Evolutionary conservation across 164 flowering plant genomes (phyloP).

Genomic region (Tetracentron sinense): DNA sequence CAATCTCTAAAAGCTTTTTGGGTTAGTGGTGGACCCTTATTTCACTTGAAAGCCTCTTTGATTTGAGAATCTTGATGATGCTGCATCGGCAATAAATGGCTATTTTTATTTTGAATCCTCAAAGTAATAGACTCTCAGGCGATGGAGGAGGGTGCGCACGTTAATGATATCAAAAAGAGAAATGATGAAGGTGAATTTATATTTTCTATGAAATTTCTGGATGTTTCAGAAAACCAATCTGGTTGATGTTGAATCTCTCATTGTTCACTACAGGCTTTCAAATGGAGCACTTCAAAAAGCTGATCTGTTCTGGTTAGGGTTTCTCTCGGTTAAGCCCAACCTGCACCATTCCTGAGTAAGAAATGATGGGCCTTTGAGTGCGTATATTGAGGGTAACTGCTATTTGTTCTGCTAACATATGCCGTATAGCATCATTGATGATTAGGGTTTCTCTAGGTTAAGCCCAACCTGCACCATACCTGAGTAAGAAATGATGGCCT

Average conservation of each 20-base stretch:
- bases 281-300: no score
- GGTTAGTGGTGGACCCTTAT: slow-evolving; percentile 16
- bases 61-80: slow-evolving; percentile 64
- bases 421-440: neutral
- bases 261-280: no score
- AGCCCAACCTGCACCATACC: neutral
- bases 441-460: neutral
- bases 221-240: neutral
- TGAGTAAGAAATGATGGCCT: slow-evolving; percentile 11
- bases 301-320: no score
- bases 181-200: neutral
- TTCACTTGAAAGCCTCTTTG: slow-evolving; percentile 13
- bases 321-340: neutral
- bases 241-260: neutral
- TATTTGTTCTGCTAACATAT: neutral
- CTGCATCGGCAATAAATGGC: slow-evolving; percentile 57
- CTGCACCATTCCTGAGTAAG: neutral
- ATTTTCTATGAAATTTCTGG: neutral
- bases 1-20: slow-evolving; percentile 24
- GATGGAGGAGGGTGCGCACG: neutral
- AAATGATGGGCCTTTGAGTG: slow-evolving; percentile 13
- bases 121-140: neutral
- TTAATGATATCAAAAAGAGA: neutral
- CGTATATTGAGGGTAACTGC: neutral
- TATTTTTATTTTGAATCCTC: slow-evolving; percentile 3